Conservation (phyloP, 129 eudicot genomes). For the Cynara cardunculus region DNA sequence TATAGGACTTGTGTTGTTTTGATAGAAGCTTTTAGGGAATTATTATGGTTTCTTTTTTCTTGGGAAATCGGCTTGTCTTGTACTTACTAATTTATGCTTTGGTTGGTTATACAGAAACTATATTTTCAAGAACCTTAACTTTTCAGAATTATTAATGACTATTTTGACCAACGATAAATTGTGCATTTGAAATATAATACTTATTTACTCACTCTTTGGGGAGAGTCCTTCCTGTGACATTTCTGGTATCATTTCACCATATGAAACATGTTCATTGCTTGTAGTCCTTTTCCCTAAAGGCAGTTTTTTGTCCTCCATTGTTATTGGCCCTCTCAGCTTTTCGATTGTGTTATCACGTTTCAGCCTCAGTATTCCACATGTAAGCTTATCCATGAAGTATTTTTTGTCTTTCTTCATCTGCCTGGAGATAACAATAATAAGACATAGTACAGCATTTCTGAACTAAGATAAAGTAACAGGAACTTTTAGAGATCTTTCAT, state of each 20-base stretch:
- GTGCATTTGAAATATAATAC: not conserved
- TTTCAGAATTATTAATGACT: not conserved
- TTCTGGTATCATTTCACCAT: conserved; percentile 72
- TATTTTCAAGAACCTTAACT: no score
- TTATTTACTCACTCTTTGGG: conserved; percentile 34
- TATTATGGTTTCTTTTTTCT: no score
- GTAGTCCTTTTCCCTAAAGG: conserved; percentile 10
- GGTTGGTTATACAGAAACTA: not conserved
- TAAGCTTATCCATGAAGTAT: conserved; percentile 61
- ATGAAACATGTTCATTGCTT: conserved; percentile 39
- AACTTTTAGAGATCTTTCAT: not conserved
- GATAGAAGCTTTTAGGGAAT: not conserved
- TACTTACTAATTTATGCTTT: not conserved
- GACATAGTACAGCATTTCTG: not conserved
- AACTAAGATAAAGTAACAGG: not conserved
- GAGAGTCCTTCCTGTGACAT: conserved; percentile 38
- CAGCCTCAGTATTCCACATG: conserved; percentile 59
- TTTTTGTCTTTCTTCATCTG: conserved; percentile 74
- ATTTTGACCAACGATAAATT: not conserved
- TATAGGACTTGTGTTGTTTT: no score
- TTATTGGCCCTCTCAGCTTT: conserved; percentile 50
- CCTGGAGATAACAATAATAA: conserved; percentile 29
- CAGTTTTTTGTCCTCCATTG: conserved; percentile 22
- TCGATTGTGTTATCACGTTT: conserved; percentile 51
- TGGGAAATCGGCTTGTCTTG: not conserved